Percentiles rank a stretch among this genome's conserved stretches.
Conservation (phyloP, 306 rosid genomes). For the Chamaecrista fasciculata region DNA sequence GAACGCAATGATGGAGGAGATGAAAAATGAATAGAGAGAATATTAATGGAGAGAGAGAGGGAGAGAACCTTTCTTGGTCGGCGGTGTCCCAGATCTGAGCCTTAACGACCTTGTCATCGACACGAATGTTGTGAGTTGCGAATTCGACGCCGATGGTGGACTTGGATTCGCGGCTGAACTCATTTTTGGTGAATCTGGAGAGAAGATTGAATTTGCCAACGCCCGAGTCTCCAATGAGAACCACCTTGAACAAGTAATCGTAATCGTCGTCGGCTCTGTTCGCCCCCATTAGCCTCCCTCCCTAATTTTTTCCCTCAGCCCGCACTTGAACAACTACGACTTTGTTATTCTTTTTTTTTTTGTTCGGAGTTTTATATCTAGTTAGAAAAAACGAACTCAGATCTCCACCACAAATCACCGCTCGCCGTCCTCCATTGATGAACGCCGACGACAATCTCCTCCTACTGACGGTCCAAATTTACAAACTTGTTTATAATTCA, state of each 20-base stretch:
- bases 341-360: too few relatives aligned
- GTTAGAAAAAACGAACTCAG: too few relatives aligned
- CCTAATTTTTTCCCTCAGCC: conserved; percentile 11
- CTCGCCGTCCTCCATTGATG: too few relatives aligned
- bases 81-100: conserved; percentile 98
- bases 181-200: too few relatives aligned
- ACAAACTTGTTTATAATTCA: too few relatives aligned
- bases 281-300: conserved; percentile 55
- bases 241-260: conserved; percentile 80
- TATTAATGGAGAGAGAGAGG: background rate
- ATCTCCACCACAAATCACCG: too few relatives aligned
- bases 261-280: conserved; percentile 83
- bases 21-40: background rate
- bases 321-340: too few relatives aligned
- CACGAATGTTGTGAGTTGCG: conserved; percentile 80
- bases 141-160: conserved; percentile 92
- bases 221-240: conserved; percentile 84
- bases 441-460: too few relatives aligned
- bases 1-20: too few relatives aligned
- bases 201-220: conserved; percentile 89
- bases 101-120: conserved; percentile 80
- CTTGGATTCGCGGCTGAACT: conserved; percentile 73
- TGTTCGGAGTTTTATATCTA: too few relatives aligned
- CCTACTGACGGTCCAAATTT: too few relatives aligned
- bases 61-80: conserved; percentile 77